Evolutionary conservation across 2,329 filamentous ascomycete species (phyloP).

Genomic region (Ophiostoma angusticollis): DNA sequence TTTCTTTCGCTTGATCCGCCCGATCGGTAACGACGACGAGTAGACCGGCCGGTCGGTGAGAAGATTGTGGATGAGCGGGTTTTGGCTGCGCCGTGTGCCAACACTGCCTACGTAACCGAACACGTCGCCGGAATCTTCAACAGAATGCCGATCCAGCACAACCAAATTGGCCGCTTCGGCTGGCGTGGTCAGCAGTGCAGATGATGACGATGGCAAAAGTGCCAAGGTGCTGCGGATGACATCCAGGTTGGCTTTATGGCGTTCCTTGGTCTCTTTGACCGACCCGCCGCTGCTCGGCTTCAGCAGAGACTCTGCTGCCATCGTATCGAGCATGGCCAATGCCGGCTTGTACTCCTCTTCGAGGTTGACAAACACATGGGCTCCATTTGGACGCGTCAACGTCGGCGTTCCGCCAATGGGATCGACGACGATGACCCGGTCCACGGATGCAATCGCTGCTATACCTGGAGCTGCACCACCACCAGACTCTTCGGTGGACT

Average conservation of each 20-base stretch:
- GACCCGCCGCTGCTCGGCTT: neutral
- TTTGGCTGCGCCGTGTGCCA: conserved; percentile 45
- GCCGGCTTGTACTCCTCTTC: conserved; percentile 75
- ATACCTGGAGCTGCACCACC: no score
- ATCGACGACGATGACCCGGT: conserved; percentile 82
- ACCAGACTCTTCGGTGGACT: conserved; percentile 16
- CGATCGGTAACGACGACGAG: conserved; percentile 76
- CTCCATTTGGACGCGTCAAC: conserved; percentile 42
- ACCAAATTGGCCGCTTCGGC: conserved; percentile 56
- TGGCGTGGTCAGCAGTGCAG: conserved; percentile 79
- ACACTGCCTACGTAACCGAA: conserved; percentile 37
- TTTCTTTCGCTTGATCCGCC: conserved; percentile 38
- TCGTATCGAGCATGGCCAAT: conserved; percentile 41
- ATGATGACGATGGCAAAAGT: conserved; percentile 71
- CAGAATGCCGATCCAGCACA: conserved; percentile 4
- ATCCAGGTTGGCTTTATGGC: conserved; percentile 58
- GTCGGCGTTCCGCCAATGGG: conserved; percentile 74
- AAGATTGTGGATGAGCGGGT: conserved; percentile 89
- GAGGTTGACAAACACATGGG: conserved; percentile 83
- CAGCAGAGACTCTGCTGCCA: conserved; percentile 4
- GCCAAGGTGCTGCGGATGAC: conserved; percentile 58
- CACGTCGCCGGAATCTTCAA: conserved; percentile 27
- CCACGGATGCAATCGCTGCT: conserved; percentile 43
- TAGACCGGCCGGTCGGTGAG: conserved; percentile 88
- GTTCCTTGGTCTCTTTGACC: conserved; percentile 15